Conservation (phyloP, 352 stramenopile species). For the Pythium myriotylum region DNA sequence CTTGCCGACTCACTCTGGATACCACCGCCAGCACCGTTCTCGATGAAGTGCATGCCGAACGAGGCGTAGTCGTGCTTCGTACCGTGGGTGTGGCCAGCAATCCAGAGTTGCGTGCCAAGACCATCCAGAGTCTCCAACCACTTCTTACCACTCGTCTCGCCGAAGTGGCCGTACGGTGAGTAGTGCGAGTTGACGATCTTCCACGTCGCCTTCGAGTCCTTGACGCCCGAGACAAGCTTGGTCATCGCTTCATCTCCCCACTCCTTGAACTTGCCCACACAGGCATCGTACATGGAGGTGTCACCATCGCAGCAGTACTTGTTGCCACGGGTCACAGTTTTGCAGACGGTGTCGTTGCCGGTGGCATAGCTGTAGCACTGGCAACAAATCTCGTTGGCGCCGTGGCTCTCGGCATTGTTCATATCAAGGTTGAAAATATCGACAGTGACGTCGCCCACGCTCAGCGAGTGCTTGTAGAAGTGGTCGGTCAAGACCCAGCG, state of each 20-base stretch:
- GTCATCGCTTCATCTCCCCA: conserved; percentile 38
- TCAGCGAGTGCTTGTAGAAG: conserved; percentile 45
- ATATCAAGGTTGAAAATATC: conserved; percentile 62
- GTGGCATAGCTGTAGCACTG: conserved; percentile 44
- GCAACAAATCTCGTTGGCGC: conserved; percentile 44
- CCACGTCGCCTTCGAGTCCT: conserved; percentile 43
- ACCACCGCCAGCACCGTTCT: conserved; percentile 46
- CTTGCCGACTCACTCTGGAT: conserved; percentile 40
- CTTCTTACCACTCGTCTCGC: conserved; percentile 18
- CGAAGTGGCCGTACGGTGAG: conserved; percentile 40
- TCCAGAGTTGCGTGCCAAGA: conserved; percentile 30
- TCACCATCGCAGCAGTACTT: conserved; percentile 33
- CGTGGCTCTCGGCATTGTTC: conserved; percentile 46
- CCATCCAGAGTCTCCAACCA: conserved; percentile 31
- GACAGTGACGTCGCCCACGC: conserved; percentile 37
- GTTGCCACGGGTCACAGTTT: conserved; percentile 31
- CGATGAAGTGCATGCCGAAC: conserved; percentile 42
- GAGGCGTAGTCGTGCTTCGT: conserved; percentile 41
- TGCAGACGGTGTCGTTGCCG: conserved; percentile 39
- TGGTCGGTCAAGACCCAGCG: conserved; percentile 51
- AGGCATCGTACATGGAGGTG: conserved; percentile 39
- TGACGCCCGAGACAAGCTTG: conserved; percentile 30
- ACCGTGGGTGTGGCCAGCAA: conserved; percentile 44
- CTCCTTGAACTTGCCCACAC: conserved; percentile 38
- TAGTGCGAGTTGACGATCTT: conserved; percentile 57